phyloP scores from a whole-genome alignment of 2,329 filamentous ascomycete genomes.

The Fusarium sp. region DNA sequence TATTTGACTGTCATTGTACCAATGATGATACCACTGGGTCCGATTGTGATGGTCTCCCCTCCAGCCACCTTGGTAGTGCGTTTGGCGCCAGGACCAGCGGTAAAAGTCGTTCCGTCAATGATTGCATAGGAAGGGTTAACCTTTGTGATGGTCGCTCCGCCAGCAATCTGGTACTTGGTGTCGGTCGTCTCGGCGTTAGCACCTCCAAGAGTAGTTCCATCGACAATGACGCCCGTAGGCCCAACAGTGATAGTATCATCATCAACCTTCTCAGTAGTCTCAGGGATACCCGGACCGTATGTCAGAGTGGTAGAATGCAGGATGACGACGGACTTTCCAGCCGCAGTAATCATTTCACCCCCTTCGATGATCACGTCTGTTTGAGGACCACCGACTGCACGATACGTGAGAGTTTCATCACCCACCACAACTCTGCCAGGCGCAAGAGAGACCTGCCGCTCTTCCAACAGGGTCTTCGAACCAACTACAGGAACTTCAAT shows the following conservation, averaged over 20 bases:
- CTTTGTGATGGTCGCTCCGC: slow-evolving; percentile 64
- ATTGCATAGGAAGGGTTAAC: slow-evolving; percentile 61
- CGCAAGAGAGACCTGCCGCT: slow-evolving; percentile 50
- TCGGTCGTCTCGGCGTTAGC: slow-evolving; percentile 48
- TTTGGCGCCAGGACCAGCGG: slow-evolving; percentile 58
- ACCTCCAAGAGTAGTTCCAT: slow-evolving; percentile 58
- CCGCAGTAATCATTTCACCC: slow-evolving; percentile 59
- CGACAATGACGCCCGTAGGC: slow-evolving; percentile 56
- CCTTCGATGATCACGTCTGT: slow-evolving; percentile 60
- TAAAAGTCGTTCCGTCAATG: slow-evolving; percentile 62
- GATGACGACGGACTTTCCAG: slow-evolving; percentile 55
- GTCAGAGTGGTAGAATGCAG: slow-evolving; percentile 58
- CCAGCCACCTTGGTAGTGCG: slow-evolving; percentile 59
- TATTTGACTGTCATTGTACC: slow-evolving; percentile 58
- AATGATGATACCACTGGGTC: slow-evolving; percentile 61
- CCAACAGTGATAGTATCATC: slow-evolving; percentile 64
- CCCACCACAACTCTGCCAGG: slow-evolving; percentile 52
- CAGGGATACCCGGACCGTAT: slow-evolving; percentile 54
- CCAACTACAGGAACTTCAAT: slow-evolving; percentile 54
- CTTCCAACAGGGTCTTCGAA: slow-evolving; percentile 50
- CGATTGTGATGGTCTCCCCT: slow-evolving; percentile 63
- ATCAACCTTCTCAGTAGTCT: slow-evolving; percentile 55
- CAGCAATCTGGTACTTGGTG: slow-evolving; percentile 60
- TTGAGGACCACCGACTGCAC: slow-evolving; percentile 47
- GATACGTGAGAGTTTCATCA: slow-evolving; percentile 53